Evolutionary conservation across 1,284 basidiomycete species (phyloP).

Genomic region (Moesziomyces antarcticus): DNA sequence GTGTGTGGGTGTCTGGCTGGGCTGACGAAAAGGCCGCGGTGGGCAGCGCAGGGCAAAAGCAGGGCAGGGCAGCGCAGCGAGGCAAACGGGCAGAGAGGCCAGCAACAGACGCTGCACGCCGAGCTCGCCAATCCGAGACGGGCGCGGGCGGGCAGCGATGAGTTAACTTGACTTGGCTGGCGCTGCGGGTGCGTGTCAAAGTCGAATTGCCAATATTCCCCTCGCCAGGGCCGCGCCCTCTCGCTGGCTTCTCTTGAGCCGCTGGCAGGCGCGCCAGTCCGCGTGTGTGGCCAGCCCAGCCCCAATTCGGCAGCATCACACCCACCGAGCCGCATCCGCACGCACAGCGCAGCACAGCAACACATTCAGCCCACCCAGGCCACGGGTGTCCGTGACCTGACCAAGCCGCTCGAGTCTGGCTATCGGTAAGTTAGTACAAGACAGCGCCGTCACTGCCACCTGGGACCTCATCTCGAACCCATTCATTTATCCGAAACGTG

Average conservation of each 20-base stretch:
- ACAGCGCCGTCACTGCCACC: background rate
- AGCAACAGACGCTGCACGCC: background rate
- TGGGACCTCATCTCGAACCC: background rate
- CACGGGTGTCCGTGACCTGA: background rate
- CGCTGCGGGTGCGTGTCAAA: background rate
- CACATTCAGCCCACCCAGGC: background rate
- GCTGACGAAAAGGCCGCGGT: background rate
- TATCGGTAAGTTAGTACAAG: too few species aligned
- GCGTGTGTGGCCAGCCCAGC: too few species aligned
- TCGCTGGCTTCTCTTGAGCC: background rate
- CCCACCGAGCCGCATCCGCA: background rate
- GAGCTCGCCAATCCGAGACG: background rate
- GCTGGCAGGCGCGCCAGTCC: background rate
- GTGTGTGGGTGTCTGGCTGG: background rate
- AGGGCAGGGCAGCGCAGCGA: background rate
- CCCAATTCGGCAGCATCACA: too few species aligned
- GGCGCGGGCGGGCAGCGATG: background rate
- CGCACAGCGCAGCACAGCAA: constrained; percentile 8
- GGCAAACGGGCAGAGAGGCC: background rate
- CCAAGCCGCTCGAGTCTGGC: background rate
- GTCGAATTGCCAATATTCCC: background rate
- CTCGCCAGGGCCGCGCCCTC: too few species aligned
- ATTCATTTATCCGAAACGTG: too few species aligned
- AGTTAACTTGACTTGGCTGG: background rate
- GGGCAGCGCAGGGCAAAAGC: background rate